Evolutionary conservation across 345 rosid species (phyloP).

Genomic region (Capsella bursapastoris): DNA sequence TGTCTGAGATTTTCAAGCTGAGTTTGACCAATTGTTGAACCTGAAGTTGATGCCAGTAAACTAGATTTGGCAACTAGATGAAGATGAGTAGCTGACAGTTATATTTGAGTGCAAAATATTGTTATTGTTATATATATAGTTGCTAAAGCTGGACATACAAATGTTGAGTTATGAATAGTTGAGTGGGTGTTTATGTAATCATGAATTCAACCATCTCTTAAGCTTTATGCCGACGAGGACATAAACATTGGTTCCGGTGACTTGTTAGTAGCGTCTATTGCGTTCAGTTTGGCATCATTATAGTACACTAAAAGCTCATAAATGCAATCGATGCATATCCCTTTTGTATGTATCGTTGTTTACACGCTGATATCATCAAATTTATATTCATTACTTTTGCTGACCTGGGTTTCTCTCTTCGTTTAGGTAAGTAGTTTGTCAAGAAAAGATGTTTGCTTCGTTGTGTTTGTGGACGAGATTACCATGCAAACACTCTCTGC

Average conservation of each 20-base stretch:
- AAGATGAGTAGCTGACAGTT: not conserved
- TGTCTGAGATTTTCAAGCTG: conserved; percentile 7
- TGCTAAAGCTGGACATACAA: not conserved
- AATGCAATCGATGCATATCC: conserved; percentile 1
- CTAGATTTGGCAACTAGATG: not conserved
- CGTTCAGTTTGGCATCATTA: conserved; percentile 20
- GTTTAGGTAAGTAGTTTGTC: conserved; percentile 81
- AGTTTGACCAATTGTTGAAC: conserved; percentile 18
- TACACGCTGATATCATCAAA: not conserved
- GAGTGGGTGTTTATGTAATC: conserved; percentile 9
- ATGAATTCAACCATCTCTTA: not conserved
- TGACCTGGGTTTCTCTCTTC: conserved; percentile 30
- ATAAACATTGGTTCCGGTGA: not conserved
- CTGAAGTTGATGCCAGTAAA: not conserved
- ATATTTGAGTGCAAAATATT: not conserved
- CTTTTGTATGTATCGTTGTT: not conserved
- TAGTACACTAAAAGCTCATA: not conserved
- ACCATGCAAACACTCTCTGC: conserved; percentile 74
- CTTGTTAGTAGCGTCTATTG: conserved; percentile 51
- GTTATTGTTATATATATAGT: not conserved
- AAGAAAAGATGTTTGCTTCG: conserved; percentile 94
- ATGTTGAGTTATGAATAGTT: not conserved
- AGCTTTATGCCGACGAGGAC: conserved; percentile 8
- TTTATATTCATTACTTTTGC: conserved; percentile 7
- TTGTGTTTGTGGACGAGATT: conserved; percentile 86